These are phyloP conservation scores for Zasmidium citrigriseum DNA, from an alignment of 2,329 filamentous ascomycete species.

Conservation along the genomic window DNA sequence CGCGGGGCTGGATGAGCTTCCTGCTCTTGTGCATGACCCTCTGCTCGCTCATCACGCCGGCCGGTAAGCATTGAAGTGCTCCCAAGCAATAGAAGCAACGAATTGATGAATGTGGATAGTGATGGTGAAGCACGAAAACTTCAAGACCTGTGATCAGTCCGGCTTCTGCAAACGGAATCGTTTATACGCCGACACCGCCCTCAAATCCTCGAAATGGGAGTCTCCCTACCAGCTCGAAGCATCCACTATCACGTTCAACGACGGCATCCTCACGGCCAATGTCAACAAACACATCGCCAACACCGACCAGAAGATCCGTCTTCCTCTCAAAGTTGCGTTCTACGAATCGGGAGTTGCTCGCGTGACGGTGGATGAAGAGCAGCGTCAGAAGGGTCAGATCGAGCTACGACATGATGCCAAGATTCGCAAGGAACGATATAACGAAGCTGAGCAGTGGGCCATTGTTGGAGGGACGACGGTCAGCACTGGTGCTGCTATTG, in stretches of 20 bases:
- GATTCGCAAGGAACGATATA: slow-evolving; percentile 88
- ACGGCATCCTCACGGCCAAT: slow-evolving; percentile 76
- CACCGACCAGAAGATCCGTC: slow-evolving; percentile 67
- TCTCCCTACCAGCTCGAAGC: slow-evolving; percentile 78
- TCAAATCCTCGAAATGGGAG: slow-evolving; percentile 67
- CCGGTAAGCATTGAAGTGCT: slow-evolving; percentile 53
- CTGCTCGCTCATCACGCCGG: slow-evolving; percentile 62
- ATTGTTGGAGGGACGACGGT: slow-evolving; percentile 77
- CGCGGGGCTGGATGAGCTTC: slow-evolving; percentile 65
- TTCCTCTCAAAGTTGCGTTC: slow-evolving; percentile 85
- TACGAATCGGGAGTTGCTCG: slow-evolving; percentile 86
- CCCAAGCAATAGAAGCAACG: background rate
- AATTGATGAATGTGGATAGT: slow-evolving; percentile 51
- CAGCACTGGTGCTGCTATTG: slow-evolving; percentile 70
- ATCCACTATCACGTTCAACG: slow-evolving; percentile 71
- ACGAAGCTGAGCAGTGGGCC: slow-evolving; percentile 83
- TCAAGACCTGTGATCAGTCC: slow-evolving; percentile 94
- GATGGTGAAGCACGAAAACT: slow-evolving; percentile 91
- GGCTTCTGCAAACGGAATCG: slow-evolving; percentile 97
- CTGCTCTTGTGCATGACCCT: slow-evolving; percentile 62
- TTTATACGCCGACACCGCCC: slow-evolving; percentile 77
- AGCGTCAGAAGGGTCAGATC: slow-evolving; percentile 83
- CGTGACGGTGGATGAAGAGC: slow-evolving; percentile 89
- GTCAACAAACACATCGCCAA: slow-evolving; percentile 77
- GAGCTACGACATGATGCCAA: slow-evolving; percentile 81